Evolutionary conservation across 2,329 filamentous ascomycete genomes (phyloP).

Genomic region (Colletotrichum eremochloae): DNA sequence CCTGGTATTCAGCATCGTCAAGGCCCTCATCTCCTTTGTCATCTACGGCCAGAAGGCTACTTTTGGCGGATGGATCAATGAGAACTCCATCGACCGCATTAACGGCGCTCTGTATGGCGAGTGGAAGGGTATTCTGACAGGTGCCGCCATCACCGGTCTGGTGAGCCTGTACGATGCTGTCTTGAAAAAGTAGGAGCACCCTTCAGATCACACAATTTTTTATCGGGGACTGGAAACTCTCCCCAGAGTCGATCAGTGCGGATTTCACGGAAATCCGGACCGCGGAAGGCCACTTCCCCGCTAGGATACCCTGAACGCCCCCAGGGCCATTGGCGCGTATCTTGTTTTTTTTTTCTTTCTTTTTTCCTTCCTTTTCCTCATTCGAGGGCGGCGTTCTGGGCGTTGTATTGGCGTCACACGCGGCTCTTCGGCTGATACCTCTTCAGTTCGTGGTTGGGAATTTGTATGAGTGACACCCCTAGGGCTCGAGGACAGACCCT

Average conservation of each 20-base stretch:
- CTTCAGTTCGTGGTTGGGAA: constrained; percentile 17
- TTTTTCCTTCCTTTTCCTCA: constrained; percentile 3
- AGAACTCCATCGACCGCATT: constrained; percentile 72
- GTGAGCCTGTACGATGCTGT: constrained; percentile 84
- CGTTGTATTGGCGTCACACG: constrained; percentile 40
- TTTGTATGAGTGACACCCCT: neutral
- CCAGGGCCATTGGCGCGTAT: neutral
- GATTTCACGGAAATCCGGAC: neutral
- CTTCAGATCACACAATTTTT: neutral
- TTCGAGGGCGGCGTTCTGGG: constrained; percentile 42
- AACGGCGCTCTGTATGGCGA: constrained; percentile 78
- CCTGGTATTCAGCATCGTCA: constrained; percentile 89
- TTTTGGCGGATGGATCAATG: constrained; percentile 72
- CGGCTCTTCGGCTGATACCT: constrained; percentile 42
- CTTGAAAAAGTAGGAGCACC: constrained; percentile 69
- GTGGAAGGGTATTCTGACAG: constrained; percentile 77
- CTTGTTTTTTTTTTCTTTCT: neutral
- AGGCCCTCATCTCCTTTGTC: constrained; percentile 84
- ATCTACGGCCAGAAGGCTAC: constrained; percentile 79
- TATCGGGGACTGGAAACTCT: neutral
- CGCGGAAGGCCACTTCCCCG: neutral
- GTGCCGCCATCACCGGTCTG: constrained; percentile 75
- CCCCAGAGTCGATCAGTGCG: neutral
- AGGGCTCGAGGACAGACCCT: neutral
- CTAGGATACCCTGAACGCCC: neutral